Percentiles rank a stretch among this genome's conserved stretches.
These are phyloP conservation scores for Alternaria longipes DNA, from an alignment of 2,329 filamentous ascomycete genomes.

Conservation along the genomic window DNA sequence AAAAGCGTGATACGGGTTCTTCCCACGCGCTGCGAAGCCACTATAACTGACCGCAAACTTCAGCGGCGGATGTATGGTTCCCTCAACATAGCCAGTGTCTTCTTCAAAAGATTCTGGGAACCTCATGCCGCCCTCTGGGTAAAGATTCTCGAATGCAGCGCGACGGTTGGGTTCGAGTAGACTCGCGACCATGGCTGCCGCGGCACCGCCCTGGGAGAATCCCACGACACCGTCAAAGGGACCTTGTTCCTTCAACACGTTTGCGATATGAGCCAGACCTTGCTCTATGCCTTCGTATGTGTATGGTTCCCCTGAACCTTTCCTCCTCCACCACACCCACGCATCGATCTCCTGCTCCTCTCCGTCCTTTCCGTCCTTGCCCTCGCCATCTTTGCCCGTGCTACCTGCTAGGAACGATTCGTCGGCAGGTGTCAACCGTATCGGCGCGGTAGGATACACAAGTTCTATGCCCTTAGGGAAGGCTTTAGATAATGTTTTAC, in stretches of 20 bases:
- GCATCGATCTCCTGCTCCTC: constrained; percentile 68
- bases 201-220: constrained; percentile 57
- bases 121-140: constrained; percentile 55
- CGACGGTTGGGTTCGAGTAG: constrained; percentile 69
- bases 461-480: constrained; percentile 66
- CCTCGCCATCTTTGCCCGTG: constrained; percentile 22
- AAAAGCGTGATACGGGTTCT: constrained; percentile 70
- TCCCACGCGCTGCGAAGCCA: constrained; percentile 74
- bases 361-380: constrained; percentile 45
- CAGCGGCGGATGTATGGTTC: constrained; percentile 61
- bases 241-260: constrained; percentile 38
- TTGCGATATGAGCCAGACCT: constrained; percentile 71
- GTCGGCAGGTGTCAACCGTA: constrained; percentile 55
- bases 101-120: constrained; percentile 60
- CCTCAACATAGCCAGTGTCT: constrained; percentile 25
- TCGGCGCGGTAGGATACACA: constrained; percentile 59
- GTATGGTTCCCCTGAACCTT: constrained; percentile 62
- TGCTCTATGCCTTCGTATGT: constrained; percentile 74
- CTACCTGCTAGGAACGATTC: constrained; percentile 61
- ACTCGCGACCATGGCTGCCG: constrained; percentile 75
- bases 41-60: constrained; percentile 81
- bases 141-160: constrained; percentile 59
- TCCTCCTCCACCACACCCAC: constrained; percentile 84
- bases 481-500: constrained; percentile 79
- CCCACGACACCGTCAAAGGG: constrained; percentile 51